Conservation (phyloP, 192 early-diverging fungal genomes). For the Backusella macrospora region DNA sequence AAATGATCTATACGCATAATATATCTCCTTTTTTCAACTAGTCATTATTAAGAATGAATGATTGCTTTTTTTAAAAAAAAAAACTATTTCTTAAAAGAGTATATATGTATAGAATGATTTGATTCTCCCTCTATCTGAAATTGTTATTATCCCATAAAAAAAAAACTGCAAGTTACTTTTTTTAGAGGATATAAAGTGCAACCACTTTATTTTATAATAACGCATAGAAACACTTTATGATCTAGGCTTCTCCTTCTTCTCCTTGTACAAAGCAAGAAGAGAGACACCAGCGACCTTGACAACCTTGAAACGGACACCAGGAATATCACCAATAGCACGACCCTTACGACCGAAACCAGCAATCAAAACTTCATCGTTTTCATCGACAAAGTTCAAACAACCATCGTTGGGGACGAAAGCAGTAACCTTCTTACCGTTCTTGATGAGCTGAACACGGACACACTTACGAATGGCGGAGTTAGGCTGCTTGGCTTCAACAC, state of each 20-base stretch:
- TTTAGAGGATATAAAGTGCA: background rate
- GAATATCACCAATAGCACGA: slow-evolving; percentile 98
- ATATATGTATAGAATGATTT: too few relatives aligned
- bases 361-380: slow-evolving; percentile 99
- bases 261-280: slow-evolving; percentile 98
- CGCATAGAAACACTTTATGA: slow-evolving; percentile 58
- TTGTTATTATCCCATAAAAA: background rate
- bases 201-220: slow-evolving; percentile 2
- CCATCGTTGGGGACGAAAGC: slow-evolving; percentile 99
- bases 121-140: background rate
- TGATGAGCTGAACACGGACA: slow-evolving; percentile 99
- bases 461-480: slow-evolving; percentile 99
- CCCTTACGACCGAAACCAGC: slow-evolving; percentile 99
- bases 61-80: too few relatives aligned
- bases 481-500: slow-evolving; percentile 99
- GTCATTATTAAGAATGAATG: too few relatives aligned
- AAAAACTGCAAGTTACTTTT: background rate
- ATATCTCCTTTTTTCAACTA: too few relatives aligned
- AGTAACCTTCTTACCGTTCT: slow-evolving; percentile 99
- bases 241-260: slow-evolving; percentile 99
- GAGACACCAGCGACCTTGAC: slow-evolving; percentile 99
- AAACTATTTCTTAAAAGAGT: too few relatives aligned
- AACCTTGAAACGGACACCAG: slow-evolving; percentile 99
- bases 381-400: slow-evolving; percentile 99
- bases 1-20: too few relatives aligned